These are phyloP conservation scores for Podosphaera xanthii DNA, from an alignment of 2,329 filamentous ascomycete species.

Conservation along the genomic window DNA sequence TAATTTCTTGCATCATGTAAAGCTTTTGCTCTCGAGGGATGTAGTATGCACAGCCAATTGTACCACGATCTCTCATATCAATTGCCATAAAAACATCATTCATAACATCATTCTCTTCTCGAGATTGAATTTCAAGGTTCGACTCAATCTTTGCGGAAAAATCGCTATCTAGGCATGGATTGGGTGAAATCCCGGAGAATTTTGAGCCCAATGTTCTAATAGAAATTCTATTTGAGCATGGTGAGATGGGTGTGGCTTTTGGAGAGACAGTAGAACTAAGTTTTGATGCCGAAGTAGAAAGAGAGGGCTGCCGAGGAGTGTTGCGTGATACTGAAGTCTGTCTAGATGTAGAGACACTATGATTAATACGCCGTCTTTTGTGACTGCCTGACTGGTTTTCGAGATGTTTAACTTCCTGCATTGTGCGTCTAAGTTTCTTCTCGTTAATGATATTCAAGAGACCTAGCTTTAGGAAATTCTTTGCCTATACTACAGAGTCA, in stretches of 20 bases:
- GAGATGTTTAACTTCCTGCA: background rate
- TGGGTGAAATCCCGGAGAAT: background rate
- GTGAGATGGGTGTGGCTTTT: conserved; percentile 5
- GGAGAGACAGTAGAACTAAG: conserved; percentile 6
- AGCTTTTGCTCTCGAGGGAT: conserved; percentile 44
- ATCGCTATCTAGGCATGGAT: conserved; percentile 5
- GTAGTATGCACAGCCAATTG: conserved; percentile 70
- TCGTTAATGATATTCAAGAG: background rate
- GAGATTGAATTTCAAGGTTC: conserved; percentile 15
- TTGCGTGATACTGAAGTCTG: background rate
- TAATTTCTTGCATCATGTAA: conserved; percentile 55
- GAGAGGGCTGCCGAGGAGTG: conserved; percentile 6
- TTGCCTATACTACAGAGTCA: too few relatives aligned
- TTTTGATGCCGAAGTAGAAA: conserved; percentile 8
- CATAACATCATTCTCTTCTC: conserved; percentile 25
- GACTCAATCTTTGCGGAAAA: conserved; percentile 8
- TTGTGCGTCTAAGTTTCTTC: background rate
- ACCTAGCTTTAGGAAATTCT: too few relatives aligned
- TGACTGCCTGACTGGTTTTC: background rate
- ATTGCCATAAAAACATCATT: conserved; percentile 62
- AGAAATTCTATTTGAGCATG: conserved; percentile 7
- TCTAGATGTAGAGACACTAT: background rate
- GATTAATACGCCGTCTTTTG: background rate
- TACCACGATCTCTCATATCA: conserved; percentile 45
- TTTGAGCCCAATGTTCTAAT: conserved; percentile 5